phyloP scores from a whole-genome alignment of 371 early-diverging fungal species.

The Actinomucor elegans region DNA sequence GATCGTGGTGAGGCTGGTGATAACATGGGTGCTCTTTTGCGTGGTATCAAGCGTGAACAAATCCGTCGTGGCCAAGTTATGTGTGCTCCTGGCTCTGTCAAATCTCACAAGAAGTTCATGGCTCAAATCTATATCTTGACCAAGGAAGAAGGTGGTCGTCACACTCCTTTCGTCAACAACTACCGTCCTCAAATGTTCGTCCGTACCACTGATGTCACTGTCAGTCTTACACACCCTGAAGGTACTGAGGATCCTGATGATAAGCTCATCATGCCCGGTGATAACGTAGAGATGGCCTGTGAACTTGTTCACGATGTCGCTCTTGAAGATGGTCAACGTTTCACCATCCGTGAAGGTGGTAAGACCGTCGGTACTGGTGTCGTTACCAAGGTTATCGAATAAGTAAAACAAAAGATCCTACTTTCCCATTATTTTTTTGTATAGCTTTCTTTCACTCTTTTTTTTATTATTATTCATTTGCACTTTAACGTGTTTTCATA shows the following conservation, averaged over 20 bases:
- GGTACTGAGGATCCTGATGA: conserved; percentile 84
- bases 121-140: conserved; percentile 93
- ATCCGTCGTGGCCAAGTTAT: conserved; percentile 95
- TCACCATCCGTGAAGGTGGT: conserved; percentile 98
- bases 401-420: conserved; percentile 5
- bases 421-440: conserved; percentile 1
- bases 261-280: conserved; percentile 98
- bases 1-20: conserved; percentile 98
- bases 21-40: conserved; percentile 95
- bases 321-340: conserved; percentile 91
- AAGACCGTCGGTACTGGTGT: conserved; percentile 96
- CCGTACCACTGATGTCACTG: conserved; percentile 94
- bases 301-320: conserved; percentile 83
- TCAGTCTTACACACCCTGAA: conserved; percentile 80
- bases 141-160: conserved; percentile 98
- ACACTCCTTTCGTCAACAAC: conserved; percentile 95
- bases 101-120: conserved; percentile 91
- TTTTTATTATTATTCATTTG: not conserved
- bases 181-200: conserved; percentile 96
- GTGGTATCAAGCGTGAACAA: conserved; percentile 97
- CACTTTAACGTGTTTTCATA: not conserved
- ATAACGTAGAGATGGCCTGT: conserved; percentile 85
- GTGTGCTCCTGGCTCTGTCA: conserved; percentile 89
- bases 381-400: conserved; percentile 43
- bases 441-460: conserved; percentile 1